Percentiles rank a stretch among this genome's conserved stretches.
Conservation (phyloP, 2,329 filamentous ascomycete species). For the Epichloe aotearoae region DNA sequence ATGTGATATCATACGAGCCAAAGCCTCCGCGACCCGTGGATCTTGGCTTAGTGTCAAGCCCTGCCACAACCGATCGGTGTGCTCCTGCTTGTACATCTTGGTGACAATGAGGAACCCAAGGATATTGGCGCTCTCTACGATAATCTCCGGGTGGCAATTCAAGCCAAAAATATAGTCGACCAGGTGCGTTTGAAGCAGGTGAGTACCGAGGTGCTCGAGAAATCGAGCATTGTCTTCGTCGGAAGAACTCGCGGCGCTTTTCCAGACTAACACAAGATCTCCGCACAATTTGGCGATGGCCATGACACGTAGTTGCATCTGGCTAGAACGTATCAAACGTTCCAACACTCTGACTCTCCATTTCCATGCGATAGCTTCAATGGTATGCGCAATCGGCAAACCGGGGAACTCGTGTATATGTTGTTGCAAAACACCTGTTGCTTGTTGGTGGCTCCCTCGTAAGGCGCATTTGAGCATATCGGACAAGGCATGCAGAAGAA, state of each 20-base stretch:
- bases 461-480: slow-evolving; percentile 31
- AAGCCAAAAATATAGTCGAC: slow-evolving; percentile 81
- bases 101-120: slow-evolving; percentile 79
- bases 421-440: slow-evolving; percentile 15
- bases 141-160: slow-evolving; percentile 85
- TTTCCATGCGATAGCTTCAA: slow-evolving; percentile 41
- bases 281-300: slow-evolving; percentile 62
- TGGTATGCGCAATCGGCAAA: slow-evolving; percentile 24
- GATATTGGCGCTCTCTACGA: slow-evolving; percentile 67
- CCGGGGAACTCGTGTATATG: slow-evolving; percentile 20
- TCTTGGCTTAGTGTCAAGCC: slow-evolving; percentile 73
- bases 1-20: slow-evolving; percentile 49
- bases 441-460: slow-evolving; percentile 21
- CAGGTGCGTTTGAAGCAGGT: slow-evolving; percentile 56
- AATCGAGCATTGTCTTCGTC: slow-evolving; percentile 31
- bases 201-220: slow-evolving; percentile 54
- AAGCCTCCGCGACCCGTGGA: slow-evolving; percentile 68
- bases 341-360: slow-evolving; percentile 60
- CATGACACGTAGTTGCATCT: slow-evolving; percentile 79
- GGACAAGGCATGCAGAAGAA: slow-evolving; percentile 27
- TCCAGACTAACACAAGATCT: slow-evolving; percentile 57
- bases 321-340: slow-evolving; percentile 65
- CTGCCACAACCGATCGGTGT: slow-evolving; percentile 75
- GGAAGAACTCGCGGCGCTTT: slow-evolving; percentile 34
- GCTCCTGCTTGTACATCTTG: slow-evolving; percentile 52